Base-by-base conservation (phyloP, 768 basidiomycete genomes). In the Leccinum subgranulosum region DNA sequence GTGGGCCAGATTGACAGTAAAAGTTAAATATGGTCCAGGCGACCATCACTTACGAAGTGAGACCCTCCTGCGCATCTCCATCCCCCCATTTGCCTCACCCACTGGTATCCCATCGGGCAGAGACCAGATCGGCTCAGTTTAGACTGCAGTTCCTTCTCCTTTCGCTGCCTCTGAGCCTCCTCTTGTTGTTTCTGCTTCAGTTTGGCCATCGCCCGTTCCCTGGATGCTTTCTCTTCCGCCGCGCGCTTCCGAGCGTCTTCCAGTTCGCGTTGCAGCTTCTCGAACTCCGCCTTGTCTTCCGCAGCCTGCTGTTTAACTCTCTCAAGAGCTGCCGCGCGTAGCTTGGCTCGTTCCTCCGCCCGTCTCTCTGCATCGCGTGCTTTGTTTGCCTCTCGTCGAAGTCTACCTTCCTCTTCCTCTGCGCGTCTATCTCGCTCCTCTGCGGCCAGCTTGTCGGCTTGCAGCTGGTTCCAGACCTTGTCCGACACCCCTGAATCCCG, bases 401-500 rank as follows among this genome's bases (percentile, higher is more conserved):
- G 61, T 25, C 55, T 60, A 12, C 8, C 17, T 34, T 67, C 31
- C 36, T 65, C 63, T 57, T 65, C 62, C 27, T 55, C 60, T 1
- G 64, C 67, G 49, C 57, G 54, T 48, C 51, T 47, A 57, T 59
- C 51, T 27, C 46, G 55, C 43, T 69, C 65, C 21, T 63, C 64
- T 21, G 60, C 70, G 4, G 65, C 72, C 0, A 63, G 69, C 46
- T 68, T 71, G 53, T 68, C 72, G 6, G 70, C 72, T 49, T 83
- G 78, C 1, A 87, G 69, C 58, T 81, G 73, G 10, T 60, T 27
- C 86, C 86, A 87, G 11, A 77, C 66, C 1, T 64, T 65, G 64
- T 87, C 82, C 0, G 76, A 63, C 5, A 87, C 82, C 0, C 80
- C 86, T 19, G 74, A 48, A 66, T 86, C 86, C 23, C 82, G 77